Percentiles rank a stretch among this genome's conserved stretches.
These are phyloP conservation scores for Nicotiana benthamiana DNA, from an alignment of 257 asterid species.

Conservation along the genomic window DNA sequence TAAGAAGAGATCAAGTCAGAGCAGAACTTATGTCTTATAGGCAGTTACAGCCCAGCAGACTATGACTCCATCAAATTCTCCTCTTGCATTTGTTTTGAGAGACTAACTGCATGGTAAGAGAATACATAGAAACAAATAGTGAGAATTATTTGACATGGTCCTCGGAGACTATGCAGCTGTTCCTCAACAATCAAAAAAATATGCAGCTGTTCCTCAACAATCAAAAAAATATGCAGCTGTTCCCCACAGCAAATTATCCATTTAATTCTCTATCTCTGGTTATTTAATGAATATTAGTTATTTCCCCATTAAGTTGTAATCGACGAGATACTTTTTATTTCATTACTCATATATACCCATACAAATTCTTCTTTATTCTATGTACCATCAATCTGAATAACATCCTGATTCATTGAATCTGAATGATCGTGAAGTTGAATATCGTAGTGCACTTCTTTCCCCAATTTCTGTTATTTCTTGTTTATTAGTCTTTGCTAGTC, in stretches of 20 bases:
- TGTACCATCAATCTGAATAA: background rate
- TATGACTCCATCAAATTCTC: slow-evolving; percentile 20
- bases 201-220: background rate
- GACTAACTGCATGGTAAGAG: background rate
- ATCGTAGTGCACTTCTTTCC: background rate
- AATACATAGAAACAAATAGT: background rate
- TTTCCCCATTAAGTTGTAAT: background rate
- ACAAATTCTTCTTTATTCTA: background rate
- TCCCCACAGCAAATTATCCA: background rate
- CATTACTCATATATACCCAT: background rate
- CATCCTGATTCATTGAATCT: background rate
- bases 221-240: background rate
- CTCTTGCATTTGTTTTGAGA: background rate
- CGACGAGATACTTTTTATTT: background rate
- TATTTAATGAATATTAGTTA: background rate
- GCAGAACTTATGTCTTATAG: slow-evolving; percentile 36
- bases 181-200: too few species aligned
- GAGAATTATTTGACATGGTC: background rate
- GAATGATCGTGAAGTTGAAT: background rate
- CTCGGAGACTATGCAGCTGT: background rate
- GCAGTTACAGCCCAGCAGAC: slow-evolving; percentile 39
- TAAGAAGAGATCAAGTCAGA: slow-evolving; percentile 63
- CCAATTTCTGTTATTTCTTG: background rate
- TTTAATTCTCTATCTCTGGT: background rate
- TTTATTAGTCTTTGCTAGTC: background rate